Evolutionary conservation across 2,329 filamentous ascomycete species (phyloP).

Genomic region (Boeremia lycopersici): DNA sequence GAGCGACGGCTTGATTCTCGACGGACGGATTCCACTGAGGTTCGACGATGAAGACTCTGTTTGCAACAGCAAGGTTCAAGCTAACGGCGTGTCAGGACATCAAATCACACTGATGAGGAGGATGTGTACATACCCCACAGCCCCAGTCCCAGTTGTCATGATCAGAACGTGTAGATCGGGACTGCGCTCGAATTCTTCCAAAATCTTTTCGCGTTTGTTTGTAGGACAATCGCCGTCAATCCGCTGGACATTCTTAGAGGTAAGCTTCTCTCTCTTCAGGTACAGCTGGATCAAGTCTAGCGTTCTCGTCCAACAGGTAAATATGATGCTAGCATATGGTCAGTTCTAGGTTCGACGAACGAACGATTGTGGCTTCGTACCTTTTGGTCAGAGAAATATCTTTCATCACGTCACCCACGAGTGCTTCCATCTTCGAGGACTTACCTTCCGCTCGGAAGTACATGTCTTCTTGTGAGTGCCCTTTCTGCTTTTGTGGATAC

Average conservation of each 20-base stretch:
- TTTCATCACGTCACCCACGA: slow-evolving; percentile 41
- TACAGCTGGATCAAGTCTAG: slow-evolving; percentile 31
- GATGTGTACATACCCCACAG: slow-evolving; percentile 51
- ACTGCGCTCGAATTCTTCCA: slow-evolving; percentile 48
- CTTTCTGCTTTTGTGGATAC: not conserved
- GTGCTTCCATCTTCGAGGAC: slow-evolving; percentile 45
- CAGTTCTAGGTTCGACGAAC: not conserved
- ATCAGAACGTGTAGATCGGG: slow-evolving; percentile 50
- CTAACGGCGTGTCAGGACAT: slow-evolving; percentile 26
- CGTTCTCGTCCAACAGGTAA: slow-evolving; percentile 40
- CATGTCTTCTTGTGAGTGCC: slow-evolving; percentile 23
- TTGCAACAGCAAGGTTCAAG: slow-evolving; percentile 57
- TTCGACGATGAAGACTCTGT: slow-evolving; percentile 59
- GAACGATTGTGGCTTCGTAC: slow-evolving; percentile 10
- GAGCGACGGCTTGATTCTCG: slow-evolving; percentile 59
- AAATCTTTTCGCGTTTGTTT: slow-evolving; percentile 44
- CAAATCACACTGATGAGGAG: not conserved
- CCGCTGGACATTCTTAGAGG: slow-evolving; percentile 34
- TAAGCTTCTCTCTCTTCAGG: slow-evolving; percentile 8
- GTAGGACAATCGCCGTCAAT: slow-evolving; percentile 55
- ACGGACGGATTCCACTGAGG: slow-evolving; percentile 62
- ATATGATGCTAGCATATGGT: slow-evolving; percentile 34
- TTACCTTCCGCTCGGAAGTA: slow-evolving; percentile 40
- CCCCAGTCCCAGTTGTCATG: slow-evolving; percentile 61
- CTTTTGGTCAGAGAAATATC: slow-evolving; percentile 37